Conservation (phyloP, 2,329 filamentous ascomycete genomes). For the Magnaporthiopsis poae region DNA sequence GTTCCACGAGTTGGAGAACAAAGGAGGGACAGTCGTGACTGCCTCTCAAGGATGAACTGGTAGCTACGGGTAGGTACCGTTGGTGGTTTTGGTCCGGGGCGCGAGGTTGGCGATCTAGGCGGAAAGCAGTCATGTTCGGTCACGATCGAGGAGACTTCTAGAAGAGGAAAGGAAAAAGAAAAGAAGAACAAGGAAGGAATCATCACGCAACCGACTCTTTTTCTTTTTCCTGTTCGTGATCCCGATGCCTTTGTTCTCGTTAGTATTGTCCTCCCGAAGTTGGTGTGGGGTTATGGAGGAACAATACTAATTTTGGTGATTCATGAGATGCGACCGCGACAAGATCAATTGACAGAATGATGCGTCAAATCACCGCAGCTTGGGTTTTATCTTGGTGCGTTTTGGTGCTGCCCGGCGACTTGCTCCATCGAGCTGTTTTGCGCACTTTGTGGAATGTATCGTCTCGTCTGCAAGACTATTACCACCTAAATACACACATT, state of each 20-base stretch:
- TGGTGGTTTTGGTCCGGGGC: not conserved
- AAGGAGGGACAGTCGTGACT: not conserved
- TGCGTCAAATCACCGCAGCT: not conserved
- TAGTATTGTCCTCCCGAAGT: not conserved
- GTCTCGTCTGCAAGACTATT: too few relatives aligned
- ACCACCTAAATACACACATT: too few relatives aligned
- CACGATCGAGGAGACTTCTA: not conserved
- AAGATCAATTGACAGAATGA: not conserved
- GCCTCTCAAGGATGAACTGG: not conserved
- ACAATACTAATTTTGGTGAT: not conserved
- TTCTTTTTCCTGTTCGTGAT: not conserved
- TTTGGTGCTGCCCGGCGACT: not conserved
- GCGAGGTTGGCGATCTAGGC: not conserved
- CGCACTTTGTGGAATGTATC: not conserved
- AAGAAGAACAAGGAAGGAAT: not conserved
- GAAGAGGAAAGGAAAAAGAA: not conserved
- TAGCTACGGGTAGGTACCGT: not conserved
- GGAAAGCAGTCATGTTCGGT: not conserved
- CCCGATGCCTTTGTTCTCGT: not conserved
- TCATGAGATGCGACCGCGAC: not conserved
- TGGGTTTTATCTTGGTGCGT: not conserved
- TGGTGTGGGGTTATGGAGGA: not conserved
- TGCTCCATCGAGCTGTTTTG: not conserved
- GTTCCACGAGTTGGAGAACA: not conserved
- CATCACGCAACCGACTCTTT: too few relatives aligned